Evolutionary conservation across 1,284 basidiomycete genomes (phyloP).

Genomic region (Rhodotorula mucilaginosa): DNA sequence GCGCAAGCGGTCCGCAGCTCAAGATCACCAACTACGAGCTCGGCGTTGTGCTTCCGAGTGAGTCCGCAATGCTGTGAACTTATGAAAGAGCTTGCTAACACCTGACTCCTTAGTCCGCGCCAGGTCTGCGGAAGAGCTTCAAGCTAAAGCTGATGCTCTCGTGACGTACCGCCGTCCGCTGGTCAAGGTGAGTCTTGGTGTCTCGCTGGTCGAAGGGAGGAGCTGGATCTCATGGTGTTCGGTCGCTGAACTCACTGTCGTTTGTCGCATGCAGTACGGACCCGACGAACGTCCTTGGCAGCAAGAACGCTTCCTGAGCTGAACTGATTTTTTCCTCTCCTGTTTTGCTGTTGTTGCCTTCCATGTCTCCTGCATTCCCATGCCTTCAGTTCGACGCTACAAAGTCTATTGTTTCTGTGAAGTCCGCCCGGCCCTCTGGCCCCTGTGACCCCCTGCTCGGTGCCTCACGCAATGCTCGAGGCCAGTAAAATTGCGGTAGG

Average conservation of each 20-base stretch:
- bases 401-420: too few relatives aligned
- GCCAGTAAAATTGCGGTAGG: too few relatives aligned
- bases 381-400: too few relatives aligned
- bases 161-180: constrained; percentile 31
- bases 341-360: neutral
- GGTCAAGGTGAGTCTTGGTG: constrained; percentile 8
- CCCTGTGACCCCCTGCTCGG: too few relatives aligned
- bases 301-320: constrained; percentile 17
- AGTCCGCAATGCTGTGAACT: neutral
- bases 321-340: neutral
- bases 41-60: constrained; percentile 30
- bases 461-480: too few relatives aligned
- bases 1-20: constrained; percentile 14
- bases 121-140: constrained; percentile 23
- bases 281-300: constrained; percentile 30
- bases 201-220: too few relatives aligned
- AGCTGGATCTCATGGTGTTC: neutral
- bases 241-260: too few relatives aligned
- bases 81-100: too few relatives aligned
- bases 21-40: constrained; percentile 36
- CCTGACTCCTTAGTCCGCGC: constrained; percentile 16
- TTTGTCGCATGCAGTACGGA: constrained; percentile 7
- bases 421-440: too few relatives aligned
- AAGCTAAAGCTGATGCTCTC: constrained; percentile 25
- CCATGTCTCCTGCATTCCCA: neutral